Evolutionary conservation across 306 rosid species (phyloP).

Genomic region (Pterocarpus santalinus): DNA sequence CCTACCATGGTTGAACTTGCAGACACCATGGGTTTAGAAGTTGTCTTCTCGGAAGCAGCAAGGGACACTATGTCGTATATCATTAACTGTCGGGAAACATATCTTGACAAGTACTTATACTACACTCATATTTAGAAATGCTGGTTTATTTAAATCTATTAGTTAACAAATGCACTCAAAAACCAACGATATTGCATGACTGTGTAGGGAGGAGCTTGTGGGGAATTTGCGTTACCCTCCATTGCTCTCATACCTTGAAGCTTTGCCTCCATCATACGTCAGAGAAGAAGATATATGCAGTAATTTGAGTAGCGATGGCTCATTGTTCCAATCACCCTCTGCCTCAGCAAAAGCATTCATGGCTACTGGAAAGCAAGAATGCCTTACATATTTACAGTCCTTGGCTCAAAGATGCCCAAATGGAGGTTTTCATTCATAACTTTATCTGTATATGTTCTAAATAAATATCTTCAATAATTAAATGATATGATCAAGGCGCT

Average conservation of each 20-base stretch:
- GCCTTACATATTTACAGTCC: constrained; percentile 42
- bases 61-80: constrained; percentile 13
- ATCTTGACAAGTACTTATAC: constrained; percentile 35
- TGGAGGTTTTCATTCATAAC: constrained; percentile 41
- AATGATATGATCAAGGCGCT: neutral
- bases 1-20: constrained; percentile 54
- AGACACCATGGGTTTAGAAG: constrained; percentile 15
- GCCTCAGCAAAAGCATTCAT: constrained; percentile 55
- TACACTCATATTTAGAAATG: neutral
- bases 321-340: constrained; percentile 57
- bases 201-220: constrained; percentile 33
- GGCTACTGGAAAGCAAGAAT: constrained; percentile 37
- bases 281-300: constrained; percentile 40
- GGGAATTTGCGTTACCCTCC: constrained; percentile 39
- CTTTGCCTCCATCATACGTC: constrained; percentile 47
- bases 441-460: no score
- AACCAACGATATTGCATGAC: neutral
- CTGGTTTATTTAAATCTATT: no score
- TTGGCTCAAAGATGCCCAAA: constrained; percentile 50
- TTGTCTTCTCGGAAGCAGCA: constrained; percentile 9
- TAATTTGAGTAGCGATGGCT: constrained; percentile 49
- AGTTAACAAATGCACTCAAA: no score
- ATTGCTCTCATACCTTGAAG: constrained; percentile 50
- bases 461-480: no score
- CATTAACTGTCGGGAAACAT: neutral